Evolutionary conservation across 2,329 filamentous ascomycete species (phyloP), one percentile per base, ranked within the genome.

Genomic region (Pseudogymnoascus sp.): DNA sequence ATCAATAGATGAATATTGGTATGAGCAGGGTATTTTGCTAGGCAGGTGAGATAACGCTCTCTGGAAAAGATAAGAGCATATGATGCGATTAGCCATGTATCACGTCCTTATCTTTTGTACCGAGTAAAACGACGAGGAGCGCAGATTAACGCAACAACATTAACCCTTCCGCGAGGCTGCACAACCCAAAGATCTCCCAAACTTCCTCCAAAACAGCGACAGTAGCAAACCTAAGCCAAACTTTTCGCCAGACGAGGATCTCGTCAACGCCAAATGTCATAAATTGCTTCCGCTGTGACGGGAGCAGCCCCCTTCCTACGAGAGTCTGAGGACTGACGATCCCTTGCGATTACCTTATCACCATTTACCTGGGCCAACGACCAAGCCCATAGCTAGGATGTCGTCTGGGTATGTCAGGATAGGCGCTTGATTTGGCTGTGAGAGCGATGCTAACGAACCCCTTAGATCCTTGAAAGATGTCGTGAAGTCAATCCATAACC

Each of bases 401-500:
- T 56, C 50, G 16, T 56, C 50, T 36, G 50, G 50, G 50, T 56
- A 56, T 34, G 50, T 21, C 28, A 14, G n/a, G n/a, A 56, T 34
- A 34, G 5, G 28, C 10, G 25, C 50, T 34, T 56, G 2, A 18
- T 14, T 11, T 56, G 7, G 50, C 8, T 21, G 50, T 21, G 34
- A 8, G 31, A 61, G 36, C 59, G 23, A 28, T 50, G 60, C 60
- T 62, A 56, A 50, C 34, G 21, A 37, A 31, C 23, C 14, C 14
- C 11, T 14, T 18, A 74, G 73, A 63, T 72, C 70, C 36, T 64
- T 84, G 53, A 87, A 84, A 71, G 84, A 88, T 69, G 78, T 88
- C 56, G 76, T 77, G 68, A 87, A 84, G 75, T 81, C 82, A 63
- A 79, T 88, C 72, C 76, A 77, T 62, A 73, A 75, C 70, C 83